phyloP scores from a whole-genome alignment of 345 rosid genomes.

The Bruguiera sexangula region DNA sequence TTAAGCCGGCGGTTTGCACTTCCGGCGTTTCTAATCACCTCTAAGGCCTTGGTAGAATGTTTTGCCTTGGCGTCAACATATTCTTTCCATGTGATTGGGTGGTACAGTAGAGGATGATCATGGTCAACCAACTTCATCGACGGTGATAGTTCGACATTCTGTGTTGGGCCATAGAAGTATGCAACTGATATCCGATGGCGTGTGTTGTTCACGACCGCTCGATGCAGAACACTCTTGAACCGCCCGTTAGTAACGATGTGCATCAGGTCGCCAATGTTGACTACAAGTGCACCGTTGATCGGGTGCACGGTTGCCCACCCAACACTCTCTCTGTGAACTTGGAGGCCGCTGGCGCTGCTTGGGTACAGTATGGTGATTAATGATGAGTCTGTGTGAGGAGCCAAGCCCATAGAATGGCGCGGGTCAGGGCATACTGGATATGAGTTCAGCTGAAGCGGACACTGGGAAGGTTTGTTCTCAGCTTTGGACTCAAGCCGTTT shows the following conservation, averaged over 20 bases:
- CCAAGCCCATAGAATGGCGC: conserved; percentile 45
- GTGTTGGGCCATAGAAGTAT: conserved; percentile 41
- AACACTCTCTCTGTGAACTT: conserved; percentile 20
- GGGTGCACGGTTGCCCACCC: conserved; percentile 47
- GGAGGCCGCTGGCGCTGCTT: conserved; percentile 34
- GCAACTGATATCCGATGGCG: conserved; percentile 46
- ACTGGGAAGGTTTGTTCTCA: conserved; percentile 19
- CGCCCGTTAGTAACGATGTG: conserved; percentile 44
- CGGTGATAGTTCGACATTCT: conserved; percentile 32
- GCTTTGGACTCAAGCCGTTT: conserved; percentile 28
- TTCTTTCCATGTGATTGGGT: conserved; percentile 43
- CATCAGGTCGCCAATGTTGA: conserved; percentile 43
- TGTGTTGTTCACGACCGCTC: conserved; percentile 40
- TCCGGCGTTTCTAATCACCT: neutral
- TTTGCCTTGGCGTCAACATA: conserved; percentile 43
- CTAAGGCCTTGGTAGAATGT: conserved; percentile 39
- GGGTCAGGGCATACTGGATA: conserved; percentile 58
- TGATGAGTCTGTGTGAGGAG: conserved; percentile 54
- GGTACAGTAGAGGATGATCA: conserved; percentile 39
- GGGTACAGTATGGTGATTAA: conserved; percentile 44
- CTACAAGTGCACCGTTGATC: conserved; percentile 30
- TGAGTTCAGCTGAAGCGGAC: conserved; percentile 45
- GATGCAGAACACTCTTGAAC: conserved; percentile 42
- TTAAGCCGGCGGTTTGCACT: no score
- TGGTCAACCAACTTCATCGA: conserved; percentile 23